These are phyloP conservation scores for Yamadazyma mexicana DNA, from an alignment of 1,139 yeast genomes.

Conservation along the genomic window DNA sequence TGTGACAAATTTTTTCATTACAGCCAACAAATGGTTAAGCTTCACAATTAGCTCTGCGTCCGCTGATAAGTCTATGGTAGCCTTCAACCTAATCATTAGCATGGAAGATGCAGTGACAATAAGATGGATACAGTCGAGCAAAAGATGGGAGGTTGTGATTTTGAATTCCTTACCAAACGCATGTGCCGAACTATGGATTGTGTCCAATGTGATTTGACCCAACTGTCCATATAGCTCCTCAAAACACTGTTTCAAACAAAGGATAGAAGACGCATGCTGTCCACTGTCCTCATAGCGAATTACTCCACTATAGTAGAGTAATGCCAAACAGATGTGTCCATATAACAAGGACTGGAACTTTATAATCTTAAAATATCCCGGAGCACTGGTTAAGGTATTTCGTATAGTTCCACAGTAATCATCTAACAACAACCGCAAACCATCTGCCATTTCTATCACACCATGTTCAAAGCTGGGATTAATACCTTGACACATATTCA, in stretches of 20 bases:
- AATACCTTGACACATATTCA: constrained; percentile 5
- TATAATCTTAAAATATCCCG: constrained; percentile 9
- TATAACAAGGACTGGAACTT: constrained; percentile 6
- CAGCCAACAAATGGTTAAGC: constrained; percentile 4
- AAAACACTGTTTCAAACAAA: constrained; percentile 7
- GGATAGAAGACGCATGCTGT: constrained; percentile 2
- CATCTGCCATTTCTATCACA: background rate
- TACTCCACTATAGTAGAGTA: constrained; percentile 6
- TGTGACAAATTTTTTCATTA: constrained; percentile 7
- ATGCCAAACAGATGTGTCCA: constrained; percentile 4
- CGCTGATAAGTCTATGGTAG: background rate
- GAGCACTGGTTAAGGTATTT: background rate
- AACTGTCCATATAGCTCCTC: constrained; percentile 6
- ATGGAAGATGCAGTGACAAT: constrained; percentile 1
- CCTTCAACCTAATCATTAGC: constrained; percentile 9
- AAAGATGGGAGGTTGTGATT: constrained; percentile 9
- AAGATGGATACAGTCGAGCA: constrained; percentile 8
- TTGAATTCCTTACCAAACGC: constrained; percentile 9
- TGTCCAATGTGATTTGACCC: constrained; percentile 7
- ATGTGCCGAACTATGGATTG: constrained; percentile 2
- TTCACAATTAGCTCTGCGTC: constrained; percentile 1
- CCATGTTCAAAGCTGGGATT: constrained; percentile 3
- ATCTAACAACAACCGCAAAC: background rate
- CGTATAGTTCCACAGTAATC: constrained; percentile 2
- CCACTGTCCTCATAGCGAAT: constrained; percentile 9